These are phyloP conservation scores for Ogataea hybrid DNA, from an alignment of 1,139 yeast genomes.

Conservation along the genomic window DNA sequence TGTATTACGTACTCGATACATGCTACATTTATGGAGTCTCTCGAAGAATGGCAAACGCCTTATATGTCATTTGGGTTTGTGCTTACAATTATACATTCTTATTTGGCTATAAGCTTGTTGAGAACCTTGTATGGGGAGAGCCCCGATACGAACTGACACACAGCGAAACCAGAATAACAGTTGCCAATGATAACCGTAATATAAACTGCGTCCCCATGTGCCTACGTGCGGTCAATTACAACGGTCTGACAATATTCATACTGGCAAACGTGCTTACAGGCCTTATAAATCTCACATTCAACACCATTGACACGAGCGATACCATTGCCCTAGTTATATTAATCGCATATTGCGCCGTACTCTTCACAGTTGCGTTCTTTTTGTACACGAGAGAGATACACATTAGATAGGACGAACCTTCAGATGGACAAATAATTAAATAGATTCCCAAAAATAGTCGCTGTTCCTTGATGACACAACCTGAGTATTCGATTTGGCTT, in stretches of 20 bases:
- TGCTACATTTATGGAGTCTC: conserved; percentile 58
- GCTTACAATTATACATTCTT: conserved; percentile 70
- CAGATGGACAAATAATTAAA: no score
- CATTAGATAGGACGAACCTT: neutral
- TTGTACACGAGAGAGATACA: conserved; percentile 30
- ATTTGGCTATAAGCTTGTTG: conserved; percentile 52
- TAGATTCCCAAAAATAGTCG: no score
- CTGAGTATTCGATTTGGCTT: no score
- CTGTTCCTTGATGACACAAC: no score
- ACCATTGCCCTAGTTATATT: conserved; percentile 38
- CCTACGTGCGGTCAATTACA: conserved; percentile 68
- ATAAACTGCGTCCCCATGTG: conserved; percentile 46
- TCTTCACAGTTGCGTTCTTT: conserved; percentile 34
- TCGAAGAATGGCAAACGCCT: conserved; percentile 82
- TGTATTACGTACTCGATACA: conserved; percentile 40
- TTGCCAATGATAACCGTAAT: conserved; percentile 4
- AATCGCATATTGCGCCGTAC: conserved; percentile 39
- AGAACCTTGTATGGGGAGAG: conserved; percentile 35
- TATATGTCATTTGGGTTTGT: conserved; percentile 87
- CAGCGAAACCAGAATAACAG: conserved; percentile 11
- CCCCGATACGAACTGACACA: conserved; percentile 17
- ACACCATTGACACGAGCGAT: conserved; percentile 57
- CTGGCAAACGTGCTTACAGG: conserved; percentile 83
- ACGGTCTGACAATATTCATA: conserved; percentile 73
- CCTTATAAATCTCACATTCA: conserved; percentile 64